Percentiles rank a stretch among this genome's conserved stretches.
Evolutionary conservation across 1,284 basidiomycete genomes (phyloP).

Genomic region (Leccinum holopus): DNA sequence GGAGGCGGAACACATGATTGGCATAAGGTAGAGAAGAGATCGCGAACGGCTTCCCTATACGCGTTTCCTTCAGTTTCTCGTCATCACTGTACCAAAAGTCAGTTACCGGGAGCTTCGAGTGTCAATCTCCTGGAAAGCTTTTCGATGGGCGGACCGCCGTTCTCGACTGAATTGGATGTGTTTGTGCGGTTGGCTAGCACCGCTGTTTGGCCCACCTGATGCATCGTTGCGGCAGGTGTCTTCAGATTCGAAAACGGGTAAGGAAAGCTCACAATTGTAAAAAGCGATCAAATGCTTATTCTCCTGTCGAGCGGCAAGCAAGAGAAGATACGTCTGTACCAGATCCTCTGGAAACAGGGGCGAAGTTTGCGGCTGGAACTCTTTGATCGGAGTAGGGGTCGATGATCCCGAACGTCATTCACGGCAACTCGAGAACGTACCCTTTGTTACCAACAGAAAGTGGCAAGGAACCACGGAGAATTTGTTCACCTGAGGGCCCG

Average conservation of each 20-base stretch:
- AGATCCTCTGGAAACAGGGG: conserved; percentile 79
- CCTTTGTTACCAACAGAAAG: conserved; percentile 74
- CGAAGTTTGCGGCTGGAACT: conserved; percentile 71
- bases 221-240: background rate
- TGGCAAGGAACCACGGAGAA: conserved; percentile 81
- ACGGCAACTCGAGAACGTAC: conserved; percentile 37
- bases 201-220: conserved; percentile 73
- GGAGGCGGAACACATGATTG: conserved; percentile 73
- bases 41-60: conserved; percentile 69
- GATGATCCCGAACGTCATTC: background rate
- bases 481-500: conserved; percentile 66
- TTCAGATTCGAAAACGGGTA: background rate
- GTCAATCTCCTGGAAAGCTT: conserved; percentile 55
- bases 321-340: conserved; percentile 66
- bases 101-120: conserved; percentile 47
- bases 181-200: conserved; percentile 86
- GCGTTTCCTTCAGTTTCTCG: conserved; percentile 13
- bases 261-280: conserved; percentile 68
- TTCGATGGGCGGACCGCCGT: conserved; percentile 73
- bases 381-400: conserved; percentile 37
- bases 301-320: conserved; percentile 64
- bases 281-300: conserved; percentile 71
- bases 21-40: conserved; percentile 71
- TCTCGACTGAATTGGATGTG: conserved; percentile 75
- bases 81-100: background rate